Evolutionary conservation across 1,284 basidiomycete genomes (phyloP).

Genomic region (Tilletiopsis washingtonensis): DNA sequence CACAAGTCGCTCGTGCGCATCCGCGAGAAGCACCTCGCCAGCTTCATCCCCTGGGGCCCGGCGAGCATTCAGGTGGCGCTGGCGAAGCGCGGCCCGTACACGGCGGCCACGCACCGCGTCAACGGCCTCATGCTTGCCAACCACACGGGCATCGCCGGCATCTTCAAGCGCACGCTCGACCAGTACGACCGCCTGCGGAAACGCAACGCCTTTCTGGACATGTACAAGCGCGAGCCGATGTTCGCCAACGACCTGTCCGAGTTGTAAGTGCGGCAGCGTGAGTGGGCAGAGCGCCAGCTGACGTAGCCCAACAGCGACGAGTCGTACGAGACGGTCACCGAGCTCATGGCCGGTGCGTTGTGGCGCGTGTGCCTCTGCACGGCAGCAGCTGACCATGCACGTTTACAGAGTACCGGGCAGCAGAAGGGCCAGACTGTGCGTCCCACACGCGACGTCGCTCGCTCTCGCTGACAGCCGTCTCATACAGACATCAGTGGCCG

Average conservation of each 20-base stretch:
- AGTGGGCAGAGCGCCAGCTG: background rate
- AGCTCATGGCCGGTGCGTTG: slow-evolving; percentile 43
- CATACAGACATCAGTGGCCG: slow-evolving; percentile 7
- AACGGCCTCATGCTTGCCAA: slow-evolving; percentile 98
- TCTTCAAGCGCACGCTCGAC: slow-evolving; percentile 87
- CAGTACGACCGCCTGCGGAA: slow-evolving; percentile 84
- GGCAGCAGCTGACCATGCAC: too few species aligned
- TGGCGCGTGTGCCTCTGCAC: too few species aligned
- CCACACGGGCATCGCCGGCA: slow-evolving; percentile 80
- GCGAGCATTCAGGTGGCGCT: slow-evolving; percentile 96
- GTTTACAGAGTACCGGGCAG: slow-evolving; percentile 45
- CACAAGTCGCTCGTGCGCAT: slow-evolving; percentile 96
- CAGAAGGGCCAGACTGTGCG: slow-evolving; percentile 33
- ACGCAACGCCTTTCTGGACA: slow-evolving; percentile 90
- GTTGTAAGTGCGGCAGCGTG: slow-evolving; percentile 11
- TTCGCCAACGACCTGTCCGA: slow-evolving; percentile 40
- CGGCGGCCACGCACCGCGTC: slow-evolving; percentile 77
- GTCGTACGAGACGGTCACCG: slow-evolving; percentile 39
- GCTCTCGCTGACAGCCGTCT: background rate
- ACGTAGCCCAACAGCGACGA: slow-evolving; percentile 26
- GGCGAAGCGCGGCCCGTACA: slow-evolving; percentile 81
- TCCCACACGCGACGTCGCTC: background rate
- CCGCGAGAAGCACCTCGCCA: slow-evolving; percentile 88
- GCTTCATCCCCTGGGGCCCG: slow-evolving; percentile 98
- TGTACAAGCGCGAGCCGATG: slow-evolving; percentile 85